Conservation (phyloP, 1,284 basidiomycete species). For the Xerocomus nothofagi region DNA sequence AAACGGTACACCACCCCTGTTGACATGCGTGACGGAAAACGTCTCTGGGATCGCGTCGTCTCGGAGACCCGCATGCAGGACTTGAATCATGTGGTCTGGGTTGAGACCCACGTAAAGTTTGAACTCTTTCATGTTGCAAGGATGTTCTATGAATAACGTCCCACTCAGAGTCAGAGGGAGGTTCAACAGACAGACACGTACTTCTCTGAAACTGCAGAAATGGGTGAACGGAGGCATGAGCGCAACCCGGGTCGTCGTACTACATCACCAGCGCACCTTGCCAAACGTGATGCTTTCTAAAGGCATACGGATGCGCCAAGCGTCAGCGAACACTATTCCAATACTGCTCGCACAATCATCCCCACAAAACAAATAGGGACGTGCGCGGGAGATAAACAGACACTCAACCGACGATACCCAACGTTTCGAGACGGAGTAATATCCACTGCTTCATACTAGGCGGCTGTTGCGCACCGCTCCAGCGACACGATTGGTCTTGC, state of each 20-base stretch:
- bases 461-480: constrained; percentile 64
- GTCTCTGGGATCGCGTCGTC: constrained; percentile 65
- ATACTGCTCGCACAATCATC: neutral
- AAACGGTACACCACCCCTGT: constrained; percentile 54
- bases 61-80: constrained; percentile 59
- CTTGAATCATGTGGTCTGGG: constrained; percentile 64
- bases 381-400: neutral
- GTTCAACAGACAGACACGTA: constrained; percentile 22
- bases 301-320: neutral
- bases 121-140: constrained; percentile 82
- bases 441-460: constrained; percentile 67
- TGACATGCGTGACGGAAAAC: constrained; percentile 56
- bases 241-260: neutral
- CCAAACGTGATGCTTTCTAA: constrained; percentile 74
- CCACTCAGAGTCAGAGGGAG: constrained; percentile 2
- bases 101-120: constrained; percentile 64
- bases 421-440: constrained; percentile 56
- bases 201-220: constrained; percentile 54
- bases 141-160: constrained; percentile 53
- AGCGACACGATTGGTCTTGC: constrained; percentile 63
- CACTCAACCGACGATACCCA: constrained; percentile 66
- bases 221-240: neutral
- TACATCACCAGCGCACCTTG: constrained; percentile 54
- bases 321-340: constrained; percentile 2
- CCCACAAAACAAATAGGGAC: neutral